These are phyloP conservation scores for Claviceps africana DNA, from an alignment of 2,329 filamentous ascomycete genomes.

Conservation along the genomic window DNA sequence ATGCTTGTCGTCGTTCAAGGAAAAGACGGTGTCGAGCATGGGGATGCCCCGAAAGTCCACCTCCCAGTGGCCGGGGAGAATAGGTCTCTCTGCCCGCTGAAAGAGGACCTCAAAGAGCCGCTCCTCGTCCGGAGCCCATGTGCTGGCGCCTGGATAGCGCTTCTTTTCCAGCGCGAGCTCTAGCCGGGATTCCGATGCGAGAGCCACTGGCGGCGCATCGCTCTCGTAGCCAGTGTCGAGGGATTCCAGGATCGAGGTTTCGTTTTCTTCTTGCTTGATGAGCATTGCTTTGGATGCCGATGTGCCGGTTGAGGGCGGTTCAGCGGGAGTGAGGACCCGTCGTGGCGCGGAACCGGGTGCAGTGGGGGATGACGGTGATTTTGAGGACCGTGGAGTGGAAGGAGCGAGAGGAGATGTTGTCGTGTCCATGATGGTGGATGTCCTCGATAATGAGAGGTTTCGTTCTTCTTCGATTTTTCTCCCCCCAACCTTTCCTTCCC, in stretches of 20 bases:
- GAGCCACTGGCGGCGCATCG: not conserved
- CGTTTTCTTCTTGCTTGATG: constrained; percentile 4
- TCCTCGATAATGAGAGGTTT: too few species aligned
- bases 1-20: constrained; percentile 13
- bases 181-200: not conserved
- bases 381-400: not conserved
- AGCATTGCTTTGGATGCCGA: not conserved
- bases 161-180: constrained; percentile 31
- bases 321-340: not conserved
- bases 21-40: constrained; percentile 23
- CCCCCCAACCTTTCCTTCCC: not conserved
- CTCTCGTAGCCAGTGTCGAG: constrained; percentile 7
- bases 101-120: constrained; percentile 28
- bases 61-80: constrained; percentile 27
- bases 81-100: constrained; percentile 25
- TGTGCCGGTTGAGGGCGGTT: not conserved
- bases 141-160: constrained; percentile 27
- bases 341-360: not conserved
- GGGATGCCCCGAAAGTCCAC: constrained; percentile 27
- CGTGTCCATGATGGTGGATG: not conserved
- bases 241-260: not conserved
- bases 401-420: not conserved
- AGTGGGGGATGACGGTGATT: not conserved
- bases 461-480: not conserved
- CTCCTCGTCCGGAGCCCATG: constrained; percentile 38